phyloP scores from a whole-genome alignment of 1,284 basidiomycete species.

The Ustilago xerochloae region DNA sequence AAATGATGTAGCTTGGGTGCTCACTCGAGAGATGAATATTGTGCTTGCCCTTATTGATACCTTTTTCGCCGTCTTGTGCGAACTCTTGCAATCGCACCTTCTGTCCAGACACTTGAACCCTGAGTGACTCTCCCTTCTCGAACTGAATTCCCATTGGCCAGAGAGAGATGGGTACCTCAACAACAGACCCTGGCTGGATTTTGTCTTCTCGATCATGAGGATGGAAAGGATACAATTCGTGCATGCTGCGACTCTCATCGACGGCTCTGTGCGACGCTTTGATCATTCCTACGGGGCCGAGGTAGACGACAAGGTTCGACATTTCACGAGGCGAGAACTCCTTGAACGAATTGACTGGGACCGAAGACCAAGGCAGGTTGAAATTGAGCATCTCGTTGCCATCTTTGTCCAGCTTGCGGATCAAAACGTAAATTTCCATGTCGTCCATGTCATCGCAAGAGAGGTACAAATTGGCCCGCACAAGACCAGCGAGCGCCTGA shows the following conservation, averaged over 20 bases:
- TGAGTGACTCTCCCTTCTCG: conserved; percentile 5
- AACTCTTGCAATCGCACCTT: too few relatives aligned
- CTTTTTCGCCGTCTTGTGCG: too few relatives aligned
- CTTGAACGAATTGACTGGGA: conserved; percentile 1
- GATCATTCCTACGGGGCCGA: conserved; percentile 4
- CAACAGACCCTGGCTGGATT: neutral
- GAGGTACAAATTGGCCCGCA: neutral
- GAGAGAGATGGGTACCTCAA: neutral
- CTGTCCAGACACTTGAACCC: too few relatives aligned
- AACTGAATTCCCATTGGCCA: conserved; percentile 9
- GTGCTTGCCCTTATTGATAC: too few relatives aligned
- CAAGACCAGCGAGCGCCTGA: neutral
- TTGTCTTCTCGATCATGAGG: conserved; percentile 6
- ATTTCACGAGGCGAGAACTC: conserved; percentile 5
- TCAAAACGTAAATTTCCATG: conserved; percentile 7
- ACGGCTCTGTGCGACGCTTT: conserved; percentile 5
- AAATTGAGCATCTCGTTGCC: conserved; percentile 10
- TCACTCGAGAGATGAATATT: too few relatives aligned
- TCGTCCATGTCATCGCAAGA: conserved; percentile 5
- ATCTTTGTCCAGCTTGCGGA: conserved; percentile 11
- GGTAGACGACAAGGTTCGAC: conserved; percentile 1
- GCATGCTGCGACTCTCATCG: conserved; percentile 6
- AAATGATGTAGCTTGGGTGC: too few relatives aligned
- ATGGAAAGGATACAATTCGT: conserved; percentile 8
- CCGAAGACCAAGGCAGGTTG: conserved; percentile 1